Percentiles rank a stretch among this genome's conserved stretches.
Evolutionary conservation across 2,329 filamentous ascomycete genomes (phyloP).

Genomic region (Xylariaceae sp.): DNA sequence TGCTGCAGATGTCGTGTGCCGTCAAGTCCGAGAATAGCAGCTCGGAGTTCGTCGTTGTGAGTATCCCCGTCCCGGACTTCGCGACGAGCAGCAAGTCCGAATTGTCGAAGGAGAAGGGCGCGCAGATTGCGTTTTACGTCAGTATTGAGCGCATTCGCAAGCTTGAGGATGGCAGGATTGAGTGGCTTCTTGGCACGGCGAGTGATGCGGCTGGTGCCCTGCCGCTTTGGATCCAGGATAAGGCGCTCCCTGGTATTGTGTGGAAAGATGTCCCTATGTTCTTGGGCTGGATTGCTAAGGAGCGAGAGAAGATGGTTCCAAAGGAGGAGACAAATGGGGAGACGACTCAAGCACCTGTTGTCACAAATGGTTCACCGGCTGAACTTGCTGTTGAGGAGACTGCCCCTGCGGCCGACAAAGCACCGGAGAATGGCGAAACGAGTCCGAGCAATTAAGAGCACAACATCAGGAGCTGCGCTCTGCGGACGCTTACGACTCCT

Average conservation of each 20-base stretch:
- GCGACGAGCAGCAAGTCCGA: slow-evolving; percentile 28
- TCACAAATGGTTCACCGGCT: too few species aligned
- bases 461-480: too few species aligned
- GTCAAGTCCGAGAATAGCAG: slow-evolving; percentile 28
- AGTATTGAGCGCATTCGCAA: slow-evolving; percentile 59
- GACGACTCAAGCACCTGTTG: too few species aligned
- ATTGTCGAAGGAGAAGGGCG: slow-evolving; percentile 39
- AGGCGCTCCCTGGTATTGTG: slow-evolving; percentile 56
- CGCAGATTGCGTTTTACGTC: slow-evolving; percentile 56
- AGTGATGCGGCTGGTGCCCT: slow-evolving; percentile 64
- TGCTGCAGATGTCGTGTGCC: slow-evolving; percentile 55
- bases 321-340: background rate
- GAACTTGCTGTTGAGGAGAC: background rate
- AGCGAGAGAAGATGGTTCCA: slow-evolving; percentile 33
- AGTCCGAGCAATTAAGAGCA: too few species aligned
- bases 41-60: slow-evolving; percentile 52
- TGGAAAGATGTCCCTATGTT: slow-evolving; percentile 69
- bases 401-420: too few species aligned
- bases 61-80: slow-evolving; percentile 48
- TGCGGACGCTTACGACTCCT: too few species aligned
- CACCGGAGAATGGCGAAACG: too few species aligned
- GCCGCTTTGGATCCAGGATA: slow-evolving; percentile 61
- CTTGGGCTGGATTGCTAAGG: slow-evolving; percentile 52
- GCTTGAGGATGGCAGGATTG: slow-evolving; percentile 41
- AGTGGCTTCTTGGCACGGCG: slow-evolving; percentile 75